phyloP scores from a whole-genome alignment of 805 yeast species.

The Saturnispora sanitii region DNA sequence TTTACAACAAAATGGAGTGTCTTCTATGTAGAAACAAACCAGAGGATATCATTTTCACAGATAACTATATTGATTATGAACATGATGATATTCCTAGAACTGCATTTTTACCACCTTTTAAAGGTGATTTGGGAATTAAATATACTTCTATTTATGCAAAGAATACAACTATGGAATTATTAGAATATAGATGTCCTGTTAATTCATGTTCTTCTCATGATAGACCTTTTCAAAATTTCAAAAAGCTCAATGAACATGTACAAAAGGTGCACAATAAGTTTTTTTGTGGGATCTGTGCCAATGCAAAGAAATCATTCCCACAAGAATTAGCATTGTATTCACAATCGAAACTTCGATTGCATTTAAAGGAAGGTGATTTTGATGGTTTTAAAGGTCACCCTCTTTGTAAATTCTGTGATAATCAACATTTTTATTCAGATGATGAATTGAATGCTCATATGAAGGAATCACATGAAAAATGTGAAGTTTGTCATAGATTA shows the following conservation, averaged over 20 bases:
- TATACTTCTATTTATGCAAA: constrained; percentile 48
- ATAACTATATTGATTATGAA: constrained; percentile 33
- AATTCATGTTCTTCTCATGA: constrained; percentile 14
- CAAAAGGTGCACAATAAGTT: constrained; percentile 50
- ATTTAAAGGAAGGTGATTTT: constrained; percentile 64
- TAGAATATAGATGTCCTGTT: constrained; percentile 49
- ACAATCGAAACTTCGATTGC: constrained; percentile 53
- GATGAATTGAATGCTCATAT: constrained; percentile 81
- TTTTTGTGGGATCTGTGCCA: constrained; percentile 69
- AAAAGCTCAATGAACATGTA: constrained; percentile 55
- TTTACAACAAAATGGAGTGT: constrained; percentile 67
- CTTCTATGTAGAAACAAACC: constrained; percentile 74
- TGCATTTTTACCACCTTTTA: constrained; percentile 12
- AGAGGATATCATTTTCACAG: constrained; percentile 47
- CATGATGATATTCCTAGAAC: constrained; percentile 13
- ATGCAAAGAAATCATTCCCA: constrained; percentile 69
- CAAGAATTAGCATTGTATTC: constrained; percentile 57
- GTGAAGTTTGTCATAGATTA: constrained; percentile 77
- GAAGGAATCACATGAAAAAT: constrained; percentile 75
- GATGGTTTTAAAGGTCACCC: constrained; percentile 87
- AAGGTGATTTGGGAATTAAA: constrained; percentile 42
- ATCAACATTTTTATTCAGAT: constrained; percentile 70
- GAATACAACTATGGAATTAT: constrained; percentile 39
- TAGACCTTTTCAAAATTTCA: constrained; percentile 36
- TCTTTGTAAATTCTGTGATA: constrained; percentile 68